phyloP scores from a whole-genome alignment of 179 eudicot genomes.

The Heliamphora pulchella region DNA sequence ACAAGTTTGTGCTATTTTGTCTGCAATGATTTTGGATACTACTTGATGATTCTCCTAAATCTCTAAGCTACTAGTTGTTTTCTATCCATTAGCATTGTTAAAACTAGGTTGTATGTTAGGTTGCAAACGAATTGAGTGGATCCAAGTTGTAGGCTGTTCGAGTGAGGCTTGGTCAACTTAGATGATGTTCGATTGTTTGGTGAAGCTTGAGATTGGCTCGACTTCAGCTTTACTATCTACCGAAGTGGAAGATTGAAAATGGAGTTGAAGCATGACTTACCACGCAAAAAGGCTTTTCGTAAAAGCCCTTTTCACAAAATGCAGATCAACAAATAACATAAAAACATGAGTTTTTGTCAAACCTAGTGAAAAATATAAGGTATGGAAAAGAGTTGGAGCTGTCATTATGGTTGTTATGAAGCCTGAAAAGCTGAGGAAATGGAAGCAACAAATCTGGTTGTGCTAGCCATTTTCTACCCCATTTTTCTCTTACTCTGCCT shows the following conservation, averaged over 20 bases:
- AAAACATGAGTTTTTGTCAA: no score
- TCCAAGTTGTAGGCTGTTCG: background rate
- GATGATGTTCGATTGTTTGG: no score
- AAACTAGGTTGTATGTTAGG: background rate
- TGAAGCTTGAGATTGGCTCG: background rate
- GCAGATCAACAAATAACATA: no score
- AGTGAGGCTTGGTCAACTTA: slow-evolving; percentile 2
- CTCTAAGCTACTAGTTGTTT: background rate
- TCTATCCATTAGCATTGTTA: background rate
- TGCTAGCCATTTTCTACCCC: background rate
- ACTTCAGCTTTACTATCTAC: no score
- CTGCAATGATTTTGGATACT: background rate
- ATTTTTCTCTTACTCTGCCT: background rate
- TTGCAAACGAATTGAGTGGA: background rate
- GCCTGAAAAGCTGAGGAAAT: background rate
- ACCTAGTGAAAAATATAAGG: no score
- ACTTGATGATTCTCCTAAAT: background rate
- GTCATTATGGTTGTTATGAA: background rate
- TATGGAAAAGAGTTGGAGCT: background rate
- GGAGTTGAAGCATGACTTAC: no score
- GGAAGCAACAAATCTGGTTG: background rate
- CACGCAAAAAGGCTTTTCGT: no score
- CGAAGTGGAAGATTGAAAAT: no score
- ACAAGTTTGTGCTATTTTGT: background rate
- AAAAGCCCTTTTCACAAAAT: no score